Evolutionary conservation across 2,329 filamentous ascomycete species (phyloP).

Genomic region (Grosmannia serpens): DNA sequence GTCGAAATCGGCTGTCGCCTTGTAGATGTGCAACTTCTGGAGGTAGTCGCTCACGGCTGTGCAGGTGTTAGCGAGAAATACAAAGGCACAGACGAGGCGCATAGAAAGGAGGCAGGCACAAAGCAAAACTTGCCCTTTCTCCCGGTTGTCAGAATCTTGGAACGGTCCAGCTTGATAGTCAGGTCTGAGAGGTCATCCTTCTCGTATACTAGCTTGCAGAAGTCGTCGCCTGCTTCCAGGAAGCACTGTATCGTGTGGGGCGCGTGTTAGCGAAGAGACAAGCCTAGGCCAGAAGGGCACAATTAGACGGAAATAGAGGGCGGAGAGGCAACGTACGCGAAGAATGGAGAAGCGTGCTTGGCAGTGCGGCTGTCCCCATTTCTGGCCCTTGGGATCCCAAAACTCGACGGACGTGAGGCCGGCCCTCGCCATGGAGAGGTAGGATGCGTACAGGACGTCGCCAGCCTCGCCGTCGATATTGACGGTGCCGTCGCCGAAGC

Average conservation of each 20-base stretch:
- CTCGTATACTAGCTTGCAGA: conserved; percentile 69
- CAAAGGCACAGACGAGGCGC: background rate
- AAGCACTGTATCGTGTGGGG: conserved; percentile 45
- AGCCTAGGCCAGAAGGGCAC: background rate
- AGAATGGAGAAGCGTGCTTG: conserved; percentile 86
- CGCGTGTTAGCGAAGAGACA: background rate
- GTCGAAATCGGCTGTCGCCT: conserved; percentile 75
- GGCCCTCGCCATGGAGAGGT: conserved; percentile 89
- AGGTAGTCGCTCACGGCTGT: conserved; percentile 72
- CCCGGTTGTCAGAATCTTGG: conserved; percentile 75
- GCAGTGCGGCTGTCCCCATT: conserved; percentile 90
- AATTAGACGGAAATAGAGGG: background rate
- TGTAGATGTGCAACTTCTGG: conserved; percentile 87
- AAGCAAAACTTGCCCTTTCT: conserved; percentile 41
- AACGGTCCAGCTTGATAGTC: conserved; percentile 70
- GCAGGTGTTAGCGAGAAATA: background rate
- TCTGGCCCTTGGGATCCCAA: conserved; percentile 83
- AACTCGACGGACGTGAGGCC: conserved; percentile 81
- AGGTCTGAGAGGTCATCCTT: conserved; percentile 68
- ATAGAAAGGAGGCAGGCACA: background rate
- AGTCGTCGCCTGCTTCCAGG: conserved; percentile 73
- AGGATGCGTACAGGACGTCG: conserved; percentile 77
- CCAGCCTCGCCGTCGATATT: conserved; percentile 69
- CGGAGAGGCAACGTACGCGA: conserved; percentile 23
- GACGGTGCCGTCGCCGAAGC: conserved; percentile 65